Evolutionary conservation across 345 rosid species (phyloP).

Genomic region (Erucastrum elatum): DNA sequence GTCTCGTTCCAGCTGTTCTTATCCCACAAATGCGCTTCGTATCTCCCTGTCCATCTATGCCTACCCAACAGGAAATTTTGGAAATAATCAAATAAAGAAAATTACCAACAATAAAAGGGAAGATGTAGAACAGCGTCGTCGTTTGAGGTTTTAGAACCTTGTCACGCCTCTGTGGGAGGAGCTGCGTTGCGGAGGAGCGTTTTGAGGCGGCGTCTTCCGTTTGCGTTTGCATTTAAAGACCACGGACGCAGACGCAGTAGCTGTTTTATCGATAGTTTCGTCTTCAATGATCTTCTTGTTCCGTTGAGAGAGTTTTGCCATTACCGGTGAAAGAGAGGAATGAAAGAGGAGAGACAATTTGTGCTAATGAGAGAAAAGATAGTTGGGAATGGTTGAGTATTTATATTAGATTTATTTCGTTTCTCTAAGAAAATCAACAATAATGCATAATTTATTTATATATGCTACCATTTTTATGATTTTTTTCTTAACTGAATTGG

Average conservation of each 20-base stretch:
- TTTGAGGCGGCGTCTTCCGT: constrained; percentile 68
- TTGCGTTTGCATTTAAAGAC: constrained; percentile 64
- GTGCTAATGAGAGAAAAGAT: constrained; percentile 20
- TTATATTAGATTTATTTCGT: constrained; percentile 15
- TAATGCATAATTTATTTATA: background rate
- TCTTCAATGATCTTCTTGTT: constrained; percentile 20
- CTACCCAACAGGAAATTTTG: constrained; percentile 31
- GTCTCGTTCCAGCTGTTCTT: constrained; percentile 86
- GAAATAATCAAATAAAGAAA: background rate
- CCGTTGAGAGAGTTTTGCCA: constrained; percentile 34
- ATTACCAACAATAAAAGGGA: background rate
- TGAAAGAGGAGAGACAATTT: background rate
- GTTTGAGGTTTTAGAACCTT: constrained; percentile 42
- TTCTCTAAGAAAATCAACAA: background rate
- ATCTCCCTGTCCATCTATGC: constrained; percentile 88
- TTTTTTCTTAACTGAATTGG: background rate
- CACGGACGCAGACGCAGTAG: constrained; percentile 28
- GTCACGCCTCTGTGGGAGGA: constrained; percentile 90
- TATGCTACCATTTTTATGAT: background rate
- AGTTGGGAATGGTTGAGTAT: constrained; percentile 31
- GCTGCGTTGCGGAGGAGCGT: constrained; percentile 85
- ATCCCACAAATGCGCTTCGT: constrained; percentile 88
- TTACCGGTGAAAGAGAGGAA: constrained; percentile 11
- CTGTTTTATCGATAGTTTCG: constrained; percentile 8
- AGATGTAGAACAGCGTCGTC: constrained; percentile 1